Conservation (phyloP, 495 filamentous ascomycete species). For the Aspergillus asperescens region DNA sequence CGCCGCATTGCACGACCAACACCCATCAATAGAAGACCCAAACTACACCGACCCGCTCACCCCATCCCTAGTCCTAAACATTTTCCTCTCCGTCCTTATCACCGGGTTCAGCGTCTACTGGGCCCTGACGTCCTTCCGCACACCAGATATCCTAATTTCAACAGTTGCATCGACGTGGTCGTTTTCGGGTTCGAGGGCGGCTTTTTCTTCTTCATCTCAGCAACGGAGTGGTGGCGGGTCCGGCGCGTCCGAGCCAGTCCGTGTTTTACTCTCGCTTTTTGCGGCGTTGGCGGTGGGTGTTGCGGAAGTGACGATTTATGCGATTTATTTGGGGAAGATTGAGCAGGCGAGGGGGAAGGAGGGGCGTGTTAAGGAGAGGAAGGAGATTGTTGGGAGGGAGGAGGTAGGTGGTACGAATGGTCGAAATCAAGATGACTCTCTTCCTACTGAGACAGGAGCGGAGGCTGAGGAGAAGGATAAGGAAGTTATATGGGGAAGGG, state of each 20-base stretch:
- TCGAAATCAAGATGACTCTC: not conserved
- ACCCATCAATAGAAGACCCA: conserved; percentile 32
- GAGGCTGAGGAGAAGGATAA: conserved; percentile 22
- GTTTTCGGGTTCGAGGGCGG: conserved; percentile 26
- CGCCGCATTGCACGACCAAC: conserved; percentile 27
- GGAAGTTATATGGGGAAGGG: conserved; percentile 44
- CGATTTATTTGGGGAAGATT: conserved; percentile 75
- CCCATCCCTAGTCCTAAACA: conserved; percentile 42
- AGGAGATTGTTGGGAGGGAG: conserved; percentile 59
- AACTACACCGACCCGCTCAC: conserved; percentile 45
- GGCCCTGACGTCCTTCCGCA: conserved; percentile 51
- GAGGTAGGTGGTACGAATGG: conserved; percentile 15
- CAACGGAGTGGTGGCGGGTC: conserved; percentile 21
- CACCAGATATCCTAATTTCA: conserved; percentile 28
- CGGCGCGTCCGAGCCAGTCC: conserved; percentile 30
- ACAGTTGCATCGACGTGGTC: conserved; percentile 42
- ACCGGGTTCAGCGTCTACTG: conserved; percentile 45
- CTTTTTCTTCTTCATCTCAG: too few species aligned
- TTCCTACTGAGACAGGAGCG: not conserved
- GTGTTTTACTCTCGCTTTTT: conserved; percentile 37
- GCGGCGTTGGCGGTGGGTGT: conserved; percentile 60
- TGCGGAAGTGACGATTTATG: conserved; percentile 84
- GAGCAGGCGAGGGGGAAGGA: conserved; percentile 64
- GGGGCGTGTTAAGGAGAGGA: conserved; percentile 60
- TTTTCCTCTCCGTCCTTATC: conserved; percentile 44